phyloP scores from a whole-genome alignment of 1,284 basidiomycete species.

The Mrakiaceae sp. region DNA sequence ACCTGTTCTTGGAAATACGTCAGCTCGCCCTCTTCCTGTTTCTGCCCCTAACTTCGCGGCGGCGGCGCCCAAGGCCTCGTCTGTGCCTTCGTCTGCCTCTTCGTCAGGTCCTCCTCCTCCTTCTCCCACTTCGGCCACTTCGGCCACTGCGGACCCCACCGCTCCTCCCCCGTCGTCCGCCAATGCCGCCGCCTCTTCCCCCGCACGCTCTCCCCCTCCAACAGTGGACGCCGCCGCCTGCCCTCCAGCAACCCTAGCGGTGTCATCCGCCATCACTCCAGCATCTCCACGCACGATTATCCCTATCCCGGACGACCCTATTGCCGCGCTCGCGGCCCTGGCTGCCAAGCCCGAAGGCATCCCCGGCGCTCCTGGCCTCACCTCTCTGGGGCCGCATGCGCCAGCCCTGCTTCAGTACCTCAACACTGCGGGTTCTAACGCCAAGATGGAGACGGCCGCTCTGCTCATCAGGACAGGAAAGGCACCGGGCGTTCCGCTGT shows the following conservation, averaged over 20 bases:
- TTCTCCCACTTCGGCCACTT: too few species aligned
- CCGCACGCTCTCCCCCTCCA: neutral
- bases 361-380: neutral
- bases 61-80: too few species aligned
- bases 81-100: too few species aligned
- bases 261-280: neutral
- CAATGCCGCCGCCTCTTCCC: neutral
- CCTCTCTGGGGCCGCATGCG: conserved; percentile 17
- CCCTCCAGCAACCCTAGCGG: conserved; percentile 17
- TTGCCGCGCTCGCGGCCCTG: neutral
- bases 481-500: too few species aligned
- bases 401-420: conserved; percentile 21
- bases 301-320: conserved; percentile 2
- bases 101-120: too few species aligned
- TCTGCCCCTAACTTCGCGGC: too few species aligned
- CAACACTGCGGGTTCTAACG: conserved; percentile 18
- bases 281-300: neutral
- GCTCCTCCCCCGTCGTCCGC: neutral
- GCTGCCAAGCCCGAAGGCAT: conserved; percentile 9
- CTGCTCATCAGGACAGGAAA: conserved; percentile 19
- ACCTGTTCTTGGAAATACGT: too few species aligned
- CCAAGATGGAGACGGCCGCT: conserved; percentile 19
- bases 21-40: too few species aligned
- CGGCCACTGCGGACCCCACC: too few species aligned
- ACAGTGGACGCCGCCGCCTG: conserved; percentile 10